phyloP scores from a whole-genome alignment of 2,329 filamentous ascomycete genomes.

The Cercospora nicotianae region DNA sequence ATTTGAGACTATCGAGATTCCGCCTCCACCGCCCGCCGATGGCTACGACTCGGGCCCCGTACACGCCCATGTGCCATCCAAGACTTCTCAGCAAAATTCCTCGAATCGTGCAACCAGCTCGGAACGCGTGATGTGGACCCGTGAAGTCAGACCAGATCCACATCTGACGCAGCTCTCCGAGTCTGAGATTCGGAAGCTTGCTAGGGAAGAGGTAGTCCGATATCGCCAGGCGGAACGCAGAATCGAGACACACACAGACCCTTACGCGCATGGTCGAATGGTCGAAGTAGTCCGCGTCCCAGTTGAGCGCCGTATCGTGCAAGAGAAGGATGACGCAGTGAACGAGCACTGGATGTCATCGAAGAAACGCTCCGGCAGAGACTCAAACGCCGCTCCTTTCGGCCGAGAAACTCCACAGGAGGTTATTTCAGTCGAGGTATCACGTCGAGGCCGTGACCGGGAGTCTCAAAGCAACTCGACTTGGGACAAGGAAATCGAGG shows the following conservation, averaged over 20 bases:
- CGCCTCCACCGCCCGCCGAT: slow-evolving; percentile 14
- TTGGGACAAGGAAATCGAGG: neutral
- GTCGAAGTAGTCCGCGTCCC: slow-evolving; percentile 26
- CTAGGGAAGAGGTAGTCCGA: slow-evolving; percentile 38
- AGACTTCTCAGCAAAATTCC: neutral
- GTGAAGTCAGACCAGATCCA: neutral
- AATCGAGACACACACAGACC: slow-evolving; percentile 34
- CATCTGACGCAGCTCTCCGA: slow-evolving; percentile 5
- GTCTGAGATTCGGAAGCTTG: slow-evolving; percentile 35
- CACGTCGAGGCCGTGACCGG: neutral
- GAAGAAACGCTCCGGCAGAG: slow-evolving; percentile 7
- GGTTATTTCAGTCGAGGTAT: neutral
- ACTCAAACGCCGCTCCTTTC: slow-evolving; percentile 4
- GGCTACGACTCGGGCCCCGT: neutral
- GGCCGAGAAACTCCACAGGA: neutral
- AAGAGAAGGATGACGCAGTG: slow-evolving; percentile 22
- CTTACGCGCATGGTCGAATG: slow-evolving; percentile 37
- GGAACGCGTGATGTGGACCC: neutral
- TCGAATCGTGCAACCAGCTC: neutral
- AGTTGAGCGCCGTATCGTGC: slow-evolving; percentile 30
- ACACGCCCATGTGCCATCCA: neutral
- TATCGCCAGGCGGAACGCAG: slow-evolving; percentile 39
- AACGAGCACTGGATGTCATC: slow-evolving; percentile 21
- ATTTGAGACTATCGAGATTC: slow-evolving; percentile 14
- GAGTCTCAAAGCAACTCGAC: neutral